Evolutionary conservation across 2,329 filamentous ascomycete genomes (phyloP).

Genomic region (Zymoseptoria passerinii): DNA sequence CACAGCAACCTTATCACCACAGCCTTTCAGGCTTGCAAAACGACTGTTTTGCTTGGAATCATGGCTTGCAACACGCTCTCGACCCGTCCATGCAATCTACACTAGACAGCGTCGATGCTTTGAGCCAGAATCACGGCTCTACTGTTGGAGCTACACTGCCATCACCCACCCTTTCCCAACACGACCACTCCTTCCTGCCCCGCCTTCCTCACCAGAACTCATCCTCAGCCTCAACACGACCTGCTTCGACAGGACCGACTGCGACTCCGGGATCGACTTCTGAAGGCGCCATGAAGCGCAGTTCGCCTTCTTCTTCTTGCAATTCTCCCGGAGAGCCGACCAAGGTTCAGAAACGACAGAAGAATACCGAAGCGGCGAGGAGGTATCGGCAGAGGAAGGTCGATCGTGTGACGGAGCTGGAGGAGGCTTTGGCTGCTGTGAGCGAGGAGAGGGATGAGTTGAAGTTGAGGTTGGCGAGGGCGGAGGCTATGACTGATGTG

Average conservation of each 20-base stretch:
- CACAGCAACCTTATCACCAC: background rate
- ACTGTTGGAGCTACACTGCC: background rate
- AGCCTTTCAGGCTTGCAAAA: background rate
- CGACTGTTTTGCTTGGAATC: background rate
- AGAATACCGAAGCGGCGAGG: constrained; percentile 63
- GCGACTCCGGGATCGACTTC: background rate
- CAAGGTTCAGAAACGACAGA: constrained; percentile 47
- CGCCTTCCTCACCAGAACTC: background rate
- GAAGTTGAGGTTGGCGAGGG: constrained; percentile 52
- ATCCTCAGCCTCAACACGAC: background rate
- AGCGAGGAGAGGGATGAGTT: constrained; percentile 56
- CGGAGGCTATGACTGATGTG: constrained; percentile 57
- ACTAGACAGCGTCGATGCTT: background rate
- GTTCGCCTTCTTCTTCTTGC: constrained; percentile 2
- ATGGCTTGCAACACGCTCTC: background rate
- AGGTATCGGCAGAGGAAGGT: constrained; percentile 64
- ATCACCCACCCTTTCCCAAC: background rate
- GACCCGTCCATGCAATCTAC: background rate
- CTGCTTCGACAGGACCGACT: background rate
- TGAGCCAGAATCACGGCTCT: background rate
- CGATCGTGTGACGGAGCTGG: constrained; percentile 56
- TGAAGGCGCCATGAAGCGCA: background rate
- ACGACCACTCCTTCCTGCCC: background rate
- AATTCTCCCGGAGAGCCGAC: constrained; percentile 6
- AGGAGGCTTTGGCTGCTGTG: constrained; percentile 50